Conservation (phyloP, 2,329 filamentous ascomycete species). For the Colletotrichum echinochloae region DNA sequence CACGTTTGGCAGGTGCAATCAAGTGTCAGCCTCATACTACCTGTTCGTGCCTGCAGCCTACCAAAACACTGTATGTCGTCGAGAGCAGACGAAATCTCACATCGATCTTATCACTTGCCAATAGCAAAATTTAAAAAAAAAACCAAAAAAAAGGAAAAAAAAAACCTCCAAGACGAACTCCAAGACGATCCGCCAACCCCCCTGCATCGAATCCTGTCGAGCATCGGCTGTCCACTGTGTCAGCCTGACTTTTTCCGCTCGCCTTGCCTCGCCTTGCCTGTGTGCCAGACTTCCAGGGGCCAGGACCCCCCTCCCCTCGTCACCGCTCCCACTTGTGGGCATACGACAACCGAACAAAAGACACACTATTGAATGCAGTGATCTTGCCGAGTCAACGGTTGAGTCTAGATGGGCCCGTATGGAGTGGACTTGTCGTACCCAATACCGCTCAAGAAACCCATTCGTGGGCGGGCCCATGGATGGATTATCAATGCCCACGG, state of each 20-base stretch:
- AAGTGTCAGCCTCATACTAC: slow-evolving; percentile 24
- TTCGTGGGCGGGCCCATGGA: background rate
- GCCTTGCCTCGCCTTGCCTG: slow-evolving; percentile 14
- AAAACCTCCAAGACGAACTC: slow-evolving; percentile 27
- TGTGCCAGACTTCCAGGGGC: too few relatives aligned
- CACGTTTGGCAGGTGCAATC: slow-evolving; percentile 30
- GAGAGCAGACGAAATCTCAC: background rate
- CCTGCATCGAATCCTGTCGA: slow-evolving; percentile 17
- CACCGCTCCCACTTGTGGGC: slow-evolving; percentile 18
- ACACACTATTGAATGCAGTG: slow-evolving; percentile 21
- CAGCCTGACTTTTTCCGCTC: slow-evolving; percentile 11
- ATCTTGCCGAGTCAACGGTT: slow-evolving; percentile 14
- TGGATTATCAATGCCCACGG: slow-evolving; percentile 1
- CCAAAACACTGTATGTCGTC: background rate
- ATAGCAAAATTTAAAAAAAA: too few relatives aligned
- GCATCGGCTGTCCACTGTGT: background rate
- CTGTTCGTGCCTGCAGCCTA: too few relatives aligned
- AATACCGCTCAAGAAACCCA: background rate
- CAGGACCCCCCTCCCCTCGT: slow-evolving; percentile 24
- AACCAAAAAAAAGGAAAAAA: background rate
- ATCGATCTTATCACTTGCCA: slow-evolving; percentile 19
- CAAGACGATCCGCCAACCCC: slow-evolving; percentile 21
- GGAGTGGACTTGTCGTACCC: slow-evolving; percentile 2
- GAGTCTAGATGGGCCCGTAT: background rate
- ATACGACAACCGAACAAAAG: slow-evolving; percentile 4